Base-by-base conservation (phyloP, 805 yeast genomes). In the Candida wancherniae region DNA sequence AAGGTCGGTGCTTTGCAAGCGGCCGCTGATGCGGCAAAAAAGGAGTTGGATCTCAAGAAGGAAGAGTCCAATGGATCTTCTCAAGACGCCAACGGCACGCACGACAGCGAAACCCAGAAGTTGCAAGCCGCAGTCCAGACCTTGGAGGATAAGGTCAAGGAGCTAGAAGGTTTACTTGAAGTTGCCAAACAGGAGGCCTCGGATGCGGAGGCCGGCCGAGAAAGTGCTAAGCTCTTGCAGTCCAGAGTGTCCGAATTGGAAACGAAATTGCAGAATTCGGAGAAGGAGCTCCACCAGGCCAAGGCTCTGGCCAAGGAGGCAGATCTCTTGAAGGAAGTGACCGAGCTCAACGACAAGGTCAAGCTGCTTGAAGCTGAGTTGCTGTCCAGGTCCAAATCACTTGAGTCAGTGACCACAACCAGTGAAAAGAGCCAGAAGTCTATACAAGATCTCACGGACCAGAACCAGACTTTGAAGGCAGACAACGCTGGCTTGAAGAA, bases 1-100 rank as follows among this genome's bases (percentile, higher is more conserved):
- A 55, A 53, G 28, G 48, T 54, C 3, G 37, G 36, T 9, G 22
- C 34, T 2, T 31, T 50, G 11, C 40, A 45, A 15, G 16, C 27
- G 15, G 22, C 28, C 9, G 15, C 31, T 1, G 24, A 26, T 13
- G 9, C 8, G 1, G 4, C 10, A 18, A 15, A 17, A 10, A 12
- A 18, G 15, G 12, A 11, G 11, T 13, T 2, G 24, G 9, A 15
- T 22, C 24, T n/a, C 10, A 22, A 24, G 26, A 24, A 9, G 26
- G 3, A 4, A 11, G 8, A 8, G 26, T n/a, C 15, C 10, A 9
- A 8, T 17, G n/a, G 20, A 18, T 18, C 9, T 18, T 18, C 9
- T 15, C 9, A 16, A 28, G 15, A 16, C 12, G 10, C 16, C 16
- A 26, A 14, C 10, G 22, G 12, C 12, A 19, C 26, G 3, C 11